These are phyloP conservation scores for Heliocybe sulcata DNA, from an alignment of 1,284 basidiomycete species.

Conservation along the genomic window DNA sequence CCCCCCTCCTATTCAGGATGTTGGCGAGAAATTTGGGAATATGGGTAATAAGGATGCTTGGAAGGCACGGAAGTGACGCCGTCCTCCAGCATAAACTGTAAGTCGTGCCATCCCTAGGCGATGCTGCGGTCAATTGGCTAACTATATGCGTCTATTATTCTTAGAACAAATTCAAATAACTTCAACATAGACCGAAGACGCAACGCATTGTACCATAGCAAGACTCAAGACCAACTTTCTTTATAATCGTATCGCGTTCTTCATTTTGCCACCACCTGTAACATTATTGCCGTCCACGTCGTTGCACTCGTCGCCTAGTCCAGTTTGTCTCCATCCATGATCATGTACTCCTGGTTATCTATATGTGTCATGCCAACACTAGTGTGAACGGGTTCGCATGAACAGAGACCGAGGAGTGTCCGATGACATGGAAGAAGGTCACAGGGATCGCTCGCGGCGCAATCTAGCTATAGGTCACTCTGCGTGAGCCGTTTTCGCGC, in stretches of 20 bases:
- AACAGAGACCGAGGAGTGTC: too few relatives aligned
- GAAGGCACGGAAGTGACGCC: conserved; percentile 32
- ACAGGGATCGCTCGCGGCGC: too few relatives aligned
- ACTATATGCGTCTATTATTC: too few relatives aligned
- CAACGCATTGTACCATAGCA: neutral
- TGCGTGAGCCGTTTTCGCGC: too few relatives aligned
- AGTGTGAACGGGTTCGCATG: too few relatives aligned
- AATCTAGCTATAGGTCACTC: too few relatives aligned
- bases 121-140: neutral
- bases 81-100: neutral
- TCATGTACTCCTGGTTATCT: too few relatives aligned
- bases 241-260: neutral
- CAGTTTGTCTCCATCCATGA: conserved; percentile 25
- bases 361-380: too few relatives aligned
- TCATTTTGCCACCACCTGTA: neutral
- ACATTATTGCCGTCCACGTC: neutral
- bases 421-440: too few relatives aligned
- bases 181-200: neutral
- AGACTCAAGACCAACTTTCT: neutral
- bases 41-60: conserved; percentile 36
- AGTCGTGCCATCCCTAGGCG: neutral
- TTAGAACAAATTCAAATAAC: neutral
- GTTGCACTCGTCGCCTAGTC: conserved; percentile 37
- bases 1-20: conserved; percentile 29
- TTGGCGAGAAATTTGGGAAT: conserved; percentile 37